Percentiles rank a stretch among this genome's conserved stretches.
Conservation (phyloP, 2,329 filamentous ascomycete species). For the Diaporthe helianthi region DNA sequence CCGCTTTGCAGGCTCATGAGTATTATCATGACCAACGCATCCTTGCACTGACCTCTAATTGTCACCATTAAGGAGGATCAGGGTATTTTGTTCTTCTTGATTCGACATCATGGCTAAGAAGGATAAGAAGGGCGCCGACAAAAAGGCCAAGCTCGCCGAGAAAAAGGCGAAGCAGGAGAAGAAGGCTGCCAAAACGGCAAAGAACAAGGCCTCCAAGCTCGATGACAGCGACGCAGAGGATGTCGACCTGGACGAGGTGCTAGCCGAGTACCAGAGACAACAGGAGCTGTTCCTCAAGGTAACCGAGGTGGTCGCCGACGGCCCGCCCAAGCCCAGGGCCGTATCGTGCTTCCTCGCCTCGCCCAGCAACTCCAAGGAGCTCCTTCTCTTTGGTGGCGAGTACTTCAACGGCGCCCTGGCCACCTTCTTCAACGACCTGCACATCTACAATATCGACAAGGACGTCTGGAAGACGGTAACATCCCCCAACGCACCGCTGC, state of each 20-base stretch:
- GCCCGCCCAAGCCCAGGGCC: conserved; percentile 78
- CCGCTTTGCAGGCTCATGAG: conserved; percentile 15
- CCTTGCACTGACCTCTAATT: background rate
- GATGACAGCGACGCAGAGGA: conserved; percentile 91
- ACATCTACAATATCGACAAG: conserved; percentile 77
- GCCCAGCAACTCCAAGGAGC: conserved; percentile 83
- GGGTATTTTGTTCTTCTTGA: background rate
- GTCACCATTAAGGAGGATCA: background rate
- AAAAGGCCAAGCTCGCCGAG: conserved; percentile 60
- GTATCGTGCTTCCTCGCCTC: conserved; percentile 85
- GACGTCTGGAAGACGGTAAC: conserved; percentile 93
- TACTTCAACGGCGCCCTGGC: conserved; percentile 93
- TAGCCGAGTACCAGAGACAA: conserved; percentile 90
- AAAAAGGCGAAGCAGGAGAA: conserved; percentile 83
- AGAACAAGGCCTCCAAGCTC: conserved; percentile 71
- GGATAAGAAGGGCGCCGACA: conserved; percentile 50
- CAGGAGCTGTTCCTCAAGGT: conserved; percentile 95
- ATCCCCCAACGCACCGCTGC: conserved; percentile 88
- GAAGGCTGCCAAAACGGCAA: conserved; percentile 87
- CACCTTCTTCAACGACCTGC: conserved; percentile 71
- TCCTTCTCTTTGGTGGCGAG: conserved; percentile 93
- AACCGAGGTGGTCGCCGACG: conserved; percentile 76
- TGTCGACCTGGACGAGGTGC: conserved; percentile 88
- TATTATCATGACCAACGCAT: background rate
- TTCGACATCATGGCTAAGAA: conserved; percentile 52